Base-by-base conservation (phyloP, 2,329 filamentous ascomycete species). In the Venturia effusa region DNA sequence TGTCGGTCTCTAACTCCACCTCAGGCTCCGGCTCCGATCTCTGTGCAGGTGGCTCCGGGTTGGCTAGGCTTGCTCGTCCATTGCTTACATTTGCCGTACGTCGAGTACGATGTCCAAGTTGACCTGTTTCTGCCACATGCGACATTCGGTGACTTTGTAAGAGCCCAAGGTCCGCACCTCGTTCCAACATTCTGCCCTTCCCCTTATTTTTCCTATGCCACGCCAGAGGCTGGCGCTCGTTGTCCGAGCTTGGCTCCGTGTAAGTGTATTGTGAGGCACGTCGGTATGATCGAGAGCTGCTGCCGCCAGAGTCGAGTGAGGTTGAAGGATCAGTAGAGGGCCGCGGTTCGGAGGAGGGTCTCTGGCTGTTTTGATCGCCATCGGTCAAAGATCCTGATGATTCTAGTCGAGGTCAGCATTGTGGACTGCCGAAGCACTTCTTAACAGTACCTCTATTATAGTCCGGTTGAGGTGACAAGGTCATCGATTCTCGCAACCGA, bases 71-170 rank as follows among this genome's bases (percentile, higher is more conserved):
- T 22, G 61, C 19, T 40, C 61, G 51, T 24, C 51, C 48, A 19
- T 51, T 48, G 34, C 48, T 55, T 45, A 27, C 32, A 30, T 34
- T 30, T 10, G 6, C 19, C 17, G 27, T 71, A 66, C 69, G 71
- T 64, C 75, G 74, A 43, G 74, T 71, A 66, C 76, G 68, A 27
- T 75, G 76, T 34, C 74, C 74, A 59, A 81, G 72, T 66, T 80
- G 79, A 19, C 79, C 79, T 41, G 77, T 81, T 69, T 81, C 79
- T 22, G 79, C 79, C 39, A 78, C 78, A 66, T 80, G 79, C 6
- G 79, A 80, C 63, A 78, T 70, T 39, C 79, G 78, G 67, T 80
- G 78, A 64, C 69, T 78, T 63, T 79, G 74, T 64, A 80, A 75
- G 74, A 76, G 22, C 61, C 64, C n/a, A 72, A 74, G 65, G 71